Evolutionary conservation across 371 early-diverging fungal species (phyloP).

Genomic region (Mucor plumbeus): DNA sequence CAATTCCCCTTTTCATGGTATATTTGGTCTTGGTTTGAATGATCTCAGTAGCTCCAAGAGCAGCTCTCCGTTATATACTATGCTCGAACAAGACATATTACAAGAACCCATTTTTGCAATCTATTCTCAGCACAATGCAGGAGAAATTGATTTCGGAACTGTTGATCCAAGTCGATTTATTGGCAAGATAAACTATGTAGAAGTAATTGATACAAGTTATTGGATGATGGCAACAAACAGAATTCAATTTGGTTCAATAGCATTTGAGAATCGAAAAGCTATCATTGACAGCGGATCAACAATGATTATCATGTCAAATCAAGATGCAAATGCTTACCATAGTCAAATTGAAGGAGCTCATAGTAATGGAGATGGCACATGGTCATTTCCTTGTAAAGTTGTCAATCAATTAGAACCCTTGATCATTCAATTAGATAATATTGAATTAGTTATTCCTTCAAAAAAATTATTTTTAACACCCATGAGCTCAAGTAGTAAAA

Average conservation of each 20-base stretch:
- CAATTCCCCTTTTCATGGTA: constrained; percentile 66
- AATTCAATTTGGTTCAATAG: constrained; percentile 44
- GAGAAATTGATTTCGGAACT: constrained; percentile 75
- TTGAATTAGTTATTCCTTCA: constrained; percentile 52
- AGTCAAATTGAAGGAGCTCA: constrained; percentile 61
- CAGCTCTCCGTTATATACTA: constrained; percentile 64
- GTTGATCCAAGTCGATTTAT: constrained; percentile 59
- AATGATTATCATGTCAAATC: constrained; percentile 68
- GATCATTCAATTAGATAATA: constrained; percentile 53
- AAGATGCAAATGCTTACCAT: constrained; percentile 74
- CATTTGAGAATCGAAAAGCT: constrained; percentile 41
- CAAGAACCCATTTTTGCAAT: constrained; percentile 77
- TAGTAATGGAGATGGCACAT: constrained; percentile 61
- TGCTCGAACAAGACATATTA: constrained; percentile 67
- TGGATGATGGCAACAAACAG: constrained; percentile 77
- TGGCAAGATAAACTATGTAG: constrained; percentile 66
- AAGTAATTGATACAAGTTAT: constrained; percentile 73
- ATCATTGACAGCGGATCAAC: constrained; percentile 73
- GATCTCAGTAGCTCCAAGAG: constrained; percentile 48
- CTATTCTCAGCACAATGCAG: constrained; percentile 59
- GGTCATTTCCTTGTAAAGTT: constrained; percentile 57
- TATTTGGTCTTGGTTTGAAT: constrained; percentile 72
- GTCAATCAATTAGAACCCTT: constrained; percentile 53
- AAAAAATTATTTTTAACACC: constrained; percentile 66
- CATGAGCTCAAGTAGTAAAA: constrained; percentile 35